Percentiles rank a stretch among this genome's conserved stretches.
These are phyloP conservation scores for Nepenthes gracilis DNA, from an alignment of 148 eudicot species.

Conservation along the genomic window DNA sequence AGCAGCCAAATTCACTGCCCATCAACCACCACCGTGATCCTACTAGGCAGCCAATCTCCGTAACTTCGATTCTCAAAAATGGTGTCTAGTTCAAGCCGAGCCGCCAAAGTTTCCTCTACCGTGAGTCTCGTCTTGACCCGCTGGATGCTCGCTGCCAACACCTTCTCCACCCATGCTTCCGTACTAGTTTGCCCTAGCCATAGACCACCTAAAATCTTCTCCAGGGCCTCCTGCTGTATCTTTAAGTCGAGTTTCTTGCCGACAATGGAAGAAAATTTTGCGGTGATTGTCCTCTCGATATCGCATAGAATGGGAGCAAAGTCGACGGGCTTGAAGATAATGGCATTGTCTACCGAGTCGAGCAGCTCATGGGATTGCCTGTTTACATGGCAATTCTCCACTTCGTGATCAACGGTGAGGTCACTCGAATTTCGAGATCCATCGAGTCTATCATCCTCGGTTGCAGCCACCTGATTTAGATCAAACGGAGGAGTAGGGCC, in stretches of 20 bases:
- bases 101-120: conserved; percentile 13
- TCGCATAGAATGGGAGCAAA: conserved; percentile 25
- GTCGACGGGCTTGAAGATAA: conserved; percentile 63
- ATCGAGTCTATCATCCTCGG: conserved; percentile 50
- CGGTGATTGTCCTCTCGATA: conserved; percentile 33
- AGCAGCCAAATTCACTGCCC: no score
- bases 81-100: conserved; percentile 38
- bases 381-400: conserved; percentile 27
- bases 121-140: conserved; percentile 28
- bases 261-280: conserved; percentile 26
- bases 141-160: conserved; percentile 39
- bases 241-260: conserved; percentile 37
- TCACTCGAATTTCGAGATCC: conserved; percentile 78
- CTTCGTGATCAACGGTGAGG: conserved; percentile 64
- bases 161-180: conserved; percentile 55
- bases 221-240: conserved; percentile 51
- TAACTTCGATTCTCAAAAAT: conserved; percentile 20
- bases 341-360: conserved; percentile 38
- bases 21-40: conserved; percentile 20
- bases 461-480: conserved; percentile 52
- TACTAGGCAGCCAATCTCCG: conserved; percentile 57
- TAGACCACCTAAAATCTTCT: conserved; percentile 58
- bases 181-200: conserved; percentile 60
- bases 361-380: conserved; percentile 34
- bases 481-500: conserved; percentile 43